Base-by-base conservation (phyloP, 768 basidiomycete genomes). In the Termitomyces sp. region DNA sequence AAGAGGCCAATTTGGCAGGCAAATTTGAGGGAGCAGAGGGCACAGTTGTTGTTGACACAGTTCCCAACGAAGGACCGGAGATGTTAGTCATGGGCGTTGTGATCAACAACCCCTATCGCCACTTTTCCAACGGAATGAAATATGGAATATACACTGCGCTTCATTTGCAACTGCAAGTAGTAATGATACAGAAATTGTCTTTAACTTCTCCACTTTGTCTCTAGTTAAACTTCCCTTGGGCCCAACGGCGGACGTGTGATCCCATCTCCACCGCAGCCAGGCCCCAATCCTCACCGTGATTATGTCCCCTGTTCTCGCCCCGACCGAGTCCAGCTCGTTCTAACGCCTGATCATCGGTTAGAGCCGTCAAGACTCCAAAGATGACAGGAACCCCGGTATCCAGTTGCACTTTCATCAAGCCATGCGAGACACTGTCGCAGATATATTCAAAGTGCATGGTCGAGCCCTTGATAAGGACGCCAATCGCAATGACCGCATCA, bases 371-470 rank as follows among this genome's bases (percentile, higher is more conserved):
- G 27, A 99, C 94, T 42, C 97, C 97, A 72, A 98, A 98, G 64
- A 99, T 88, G 67, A 98, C 91, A 0, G 97, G 97, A 24, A 91
- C 85, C 16, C 94, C 94, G 1, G 91, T 87, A 72, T 98, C 96
- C 65, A 98, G 78, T 74, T 96, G 94, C 22, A 98, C 85, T 66
- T 83, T 84, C 97, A 98, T 99, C 62, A 99, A 79, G 44, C 88
- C 95, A 65, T 98, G 91, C 42, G 93, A 87, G 58, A 98, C 95
- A 60, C 87, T 85, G 67, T 98, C 94, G 72, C 84, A 91, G 72
- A 98, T 99, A 81, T 99, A 99, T 72, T 99, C 97, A 72, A 98
- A 99, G 77, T 99, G 97, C 94, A 97, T 97, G 18, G 97, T 98
- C 1, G 86, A 80, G 53, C 97, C 96, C 71, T 99, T 99, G 80